Conservation (phyloP, 108 stramenopile genomes). For the Cafeteria roenbergensis region DNA sequence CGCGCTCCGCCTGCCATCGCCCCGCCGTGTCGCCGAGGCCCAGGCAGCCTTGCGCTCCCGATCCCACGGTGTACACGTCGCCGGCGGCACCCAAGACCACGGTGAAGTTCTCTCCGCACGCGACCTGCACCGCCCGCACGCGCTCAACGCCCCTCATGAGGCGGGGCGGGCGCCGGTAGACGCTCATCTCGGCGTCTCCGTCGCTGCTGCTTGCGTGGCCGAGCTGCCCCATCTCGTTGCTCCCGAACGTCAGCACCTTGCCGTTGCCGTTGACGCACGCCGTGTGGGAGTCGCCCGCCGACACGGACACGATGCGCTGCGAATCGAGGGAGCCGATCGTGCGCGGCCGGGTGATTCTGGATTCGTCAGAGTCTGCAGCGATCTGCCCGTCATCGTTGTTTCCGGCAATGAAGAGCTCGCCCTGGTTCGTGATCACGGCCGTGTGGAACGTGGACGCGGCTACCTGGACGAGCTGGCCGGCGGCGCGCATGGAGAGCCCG, state of each 20-base stretch:
- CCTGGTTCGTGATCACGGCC: constrained; percentile 28
- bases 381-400: constrained; percentile 41
- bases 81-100: constrained; percentile 30
- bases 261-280: constrained; percentile 25
- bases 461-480: background rate
- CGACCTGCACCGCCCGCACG: constrained; percentile 12
- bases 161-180: constrained; percentile 16
- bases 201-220: constrained; percentile 27
- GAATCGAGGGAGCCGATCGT: constrained; percentile 13
- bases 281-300: constrained; percentile 34
- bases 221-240: constrained; percentile 35
- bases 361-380: background rate
- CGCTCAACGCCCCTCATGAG: constrained; percentile 11
- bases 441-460: constrained; percentile 24
- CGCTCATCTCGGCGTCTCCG: background rate
- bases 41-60: constrained; percentile 28
- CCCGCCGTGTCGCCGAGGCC: constrained; percentile 23
- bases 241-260: constrained; percentile 28
- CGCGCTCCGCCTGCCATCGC: background rate
- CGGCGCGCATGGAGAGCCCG: background rate
- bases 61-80: constrained; percentile 33
- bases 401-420: constrained; percentile 25
- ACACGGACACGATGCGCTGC: constrained; percentile 26
- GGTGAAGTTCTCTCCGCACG: constrained; percentile 40
- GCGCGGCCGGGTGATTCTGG: background rate